Conservation (phyloP, 192 early-diverging fungal genomes). For the Thamnidium elegans region DNA sequence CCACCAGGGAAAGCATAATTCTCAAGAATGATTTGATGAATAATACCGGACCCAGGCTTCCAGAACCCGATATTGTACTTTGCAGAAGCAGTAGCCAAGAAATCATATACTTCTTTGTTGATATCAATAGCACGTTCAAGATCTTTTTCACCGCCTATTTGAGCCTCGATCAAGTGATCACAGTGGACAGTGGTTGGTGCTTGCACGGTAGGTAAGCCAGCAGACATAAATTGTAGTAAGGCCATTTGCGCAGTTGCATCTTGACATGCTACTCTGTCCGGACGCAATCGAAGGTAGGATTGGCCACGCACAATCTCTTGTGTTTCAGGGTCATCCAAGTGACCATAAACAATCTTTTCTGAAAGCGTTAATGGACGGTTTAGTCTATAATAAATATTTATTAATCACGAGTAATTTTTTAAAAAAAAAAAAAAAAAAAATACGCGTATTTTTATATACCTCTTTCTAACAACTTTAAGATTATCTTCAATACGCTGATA, state of each 20-base stretch:
- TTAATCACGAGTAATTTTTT: background rate
- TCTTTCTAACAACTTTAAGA: conserved; percentile 87
- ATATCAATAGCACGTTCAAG: conserved; percentile 78
- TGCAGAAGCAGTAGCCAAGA: conserved; percentile 75
- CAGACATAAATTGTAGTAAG: conserved; percentile 96
- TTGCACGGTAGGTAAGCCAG: conserved; percentile 80
- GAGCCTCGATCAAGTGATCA: conserved; percentile 96
- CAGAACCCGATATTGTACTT: conserved; percentile 98
- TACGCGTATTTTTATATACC: conserved; percentile 49
- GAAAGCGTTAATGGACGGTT: conserved; percentile 88
- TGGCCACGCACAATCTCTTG: conserved; percentile 92
- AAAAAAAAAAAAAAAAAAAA: conserved; percentile 14
- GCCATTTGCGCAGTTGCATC: conserved; percentile 99
- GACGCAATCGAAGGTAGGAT: conserved; percentile 93
- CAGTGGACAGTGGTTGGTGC: conserved; percentile 95
- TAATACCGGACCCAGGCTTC: conserved; percentile 91
- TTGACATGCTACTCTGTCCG: conserved; percentile 98
- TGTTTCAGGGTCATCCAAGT: conserved; percentile 91
- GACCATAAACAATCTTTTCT: conserved; percentile 98
- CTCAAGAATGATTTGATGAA: conserved; percentile 97
- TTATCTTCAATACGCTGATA: conserved; percentile 95
- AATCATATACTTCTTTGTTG: conserved; percentile 94
- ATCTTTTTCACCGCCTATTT: conserved; percentile 80
- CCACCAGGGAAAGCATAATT: conserved; percentile 97
- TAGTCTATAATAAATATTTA: conserved; percentile 52